Evolutionary conservation across 2,329 filamentous ascomycete species (phyloP).

Genomic region (Ceratocystis variospora): DNA sequence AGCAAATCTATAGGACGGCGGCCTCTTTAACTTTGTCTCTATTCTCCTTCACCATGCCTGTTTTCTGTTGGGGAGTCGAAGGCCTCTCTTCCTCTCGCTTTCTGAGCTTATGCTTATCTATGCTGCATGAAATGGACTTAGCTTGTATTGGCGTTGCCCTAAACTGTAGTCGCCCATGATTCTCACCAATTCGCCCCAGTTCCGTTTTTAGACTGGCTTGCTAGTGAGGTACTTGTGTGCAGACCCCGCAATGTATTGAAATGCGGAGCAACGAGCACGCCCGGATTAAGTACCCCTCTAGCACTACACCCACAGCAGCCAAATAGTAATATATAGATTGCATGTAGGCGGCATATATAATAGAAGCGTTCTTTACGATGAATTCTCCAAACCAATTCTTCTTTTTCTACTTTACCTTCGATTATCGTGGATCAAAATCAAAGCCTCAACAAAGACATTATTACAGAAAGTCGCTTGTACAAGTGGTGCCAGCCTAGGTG

Average conservation of each 20-base stretch:
- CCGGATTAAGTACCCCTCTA: neutral
- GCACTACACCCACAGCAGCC: neutral
- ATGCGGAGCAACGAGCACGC: neutral
- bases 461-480: neutral
- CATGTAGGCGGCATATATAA: neutral
- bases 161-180: neutral
- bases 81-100: conserved; percentile 4
- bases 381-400: too few relatives aligned
- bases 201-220: neutral
- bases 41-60: neutral
- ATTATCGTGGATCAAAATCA: too few relatives aligned
- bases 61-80: conserved; percentile 1
- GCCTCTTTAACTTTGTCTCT: neutral
- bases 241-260: neutral
- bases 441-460: neutral
- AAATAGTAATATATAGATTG: neutral
- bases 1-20: neutral
- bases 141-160: too few relatives aligned
- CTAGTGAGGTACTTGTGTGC: neutral
- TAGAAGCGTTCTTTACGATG: too few relatives aligned
- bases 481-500: neutral
- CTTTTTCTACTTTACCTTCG: too few relatives aligned
- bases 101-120: too few relatives aligned
- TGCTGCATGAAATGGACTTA: too few relatives aligned
- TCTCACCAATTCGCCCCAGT: neutral